Conservation (phyloP, 83 land plant species). For the Diphasiastrum complanatum region DNA sequence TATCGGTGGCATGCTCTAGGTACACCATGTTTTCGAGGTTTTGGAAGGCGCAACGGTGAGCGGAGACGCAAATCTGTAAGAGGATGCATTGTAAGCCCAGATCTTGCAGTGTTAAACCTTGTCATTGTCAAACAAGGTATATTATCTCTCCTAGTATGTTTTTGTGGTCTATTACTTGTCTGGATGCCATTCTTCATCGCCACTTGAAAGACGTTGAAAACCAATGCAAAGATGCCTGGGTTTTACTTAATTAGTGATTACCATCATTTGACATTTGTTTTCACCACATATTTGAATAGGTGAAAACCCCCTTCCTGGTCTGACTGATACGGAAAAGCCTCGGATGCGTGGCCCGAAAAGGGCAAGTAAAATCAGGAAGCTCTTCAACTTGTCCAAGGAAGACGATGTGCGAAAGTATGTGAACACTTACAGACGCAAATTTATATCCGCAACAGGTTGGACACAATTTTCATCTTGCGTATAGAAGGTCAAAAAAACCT, state of each 20-base stretch:
- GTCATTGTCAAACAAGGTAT: conserved; percentile 50
- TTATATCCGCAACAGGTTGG: conserved; percentile 13
- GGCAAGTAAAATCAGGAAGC: conserved; percentile 25
- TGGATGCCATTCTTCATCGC: not conserved
- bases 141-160: not conserved
- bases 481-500: too few species aligned
- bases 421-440: conserved; percentile 24
- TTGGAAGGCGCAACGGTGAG: conserved; percentile 54
- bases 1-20: conserved; percentile 13
- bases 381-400: conserved; percentile 21
- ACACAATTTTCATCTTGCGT: not conserved
- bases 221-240: not conserved
- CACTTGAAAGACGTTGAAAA: not conserved
- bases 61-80: conserved; percentile 55
- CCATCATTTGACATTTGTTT: not conserved
- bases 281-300: conserved; percentile 9
- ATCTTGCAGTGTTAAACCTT: conserved; percentile 49
- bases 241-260: not conserved
- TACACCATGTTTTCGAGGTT: conserved; percentile 51
- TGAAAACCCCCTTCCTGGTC: conserved; percentile 19
- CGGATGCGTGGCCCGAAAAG: conserved; percentile 27
- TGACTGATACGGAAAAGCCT: conserved; percentile 27
- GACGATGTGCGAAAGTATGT: conserved; percentile 26
- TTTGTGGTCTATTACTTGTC: not conserved
- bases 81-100: conserved; percentile 58